Base-by-base conservation (phyloP, 2,329 filamentous ascomycete genomes). In the Capronia coronata region DNA sequence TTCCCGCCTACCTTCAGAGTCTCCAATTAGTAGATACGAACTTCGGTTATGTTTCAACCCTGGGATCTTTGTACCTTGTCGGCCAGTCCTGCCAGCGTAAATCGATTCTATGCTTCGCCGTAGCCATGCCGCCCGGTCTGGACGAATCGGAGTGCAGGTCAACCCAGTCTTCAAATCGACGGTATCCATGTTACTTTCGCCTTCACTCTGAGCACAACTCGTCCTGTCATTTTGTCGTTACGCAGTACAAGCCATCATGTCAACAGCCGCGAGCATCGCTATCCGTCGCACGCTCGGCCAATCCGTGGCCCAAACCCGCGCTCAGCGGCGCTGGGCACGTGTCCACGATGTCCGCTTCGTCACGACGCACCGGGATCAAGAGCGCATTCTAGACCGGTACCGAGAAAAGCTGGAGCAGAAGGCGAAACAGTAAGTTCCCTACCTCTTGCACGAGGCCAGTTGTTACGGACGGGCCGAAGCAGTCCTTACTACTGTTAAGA, bases 331-430 rank as follows among this genome's bases (percentile, higher is more conserved):
- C 65, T 94, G 87, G 85, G 91, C 91, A 1, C 87, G 87, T 62
- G 89, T 96, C 23, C 87, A 94, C 68, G 87, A 96, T 68, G 83
- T 94, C 41, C 87, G 90, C 57, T 94, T 91, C 74, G 78, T 95
- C 39, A 85, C 85, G 54, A 93, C 88, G 13, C 86, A 89, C 54
- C 79, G 80, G 50, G 73, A 80, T 49, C 76, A 83, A 40, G 77
- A 79, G 50, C 76, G 77, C 60, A 74, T 96, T 32, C 66, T 87
- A 57, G 88, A 94, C 57, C 94, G 87, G 68, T 98, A 98, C 73
- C 80, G 80, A 60, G 78, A 84, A 49, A 95, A 95, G 73, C 83
- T 98, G 55, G 78, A 86, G 58, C 73, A 77, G 57, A 96, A 94
- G 70, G 91, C 88, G 9, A 80, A 81, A 64, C 71, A 84, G 70